Evolutionary conservation across 2,329 filamentous ascomycete genomes (phyloP).

Genomic region (Rosellinia necatrix): DNA sequence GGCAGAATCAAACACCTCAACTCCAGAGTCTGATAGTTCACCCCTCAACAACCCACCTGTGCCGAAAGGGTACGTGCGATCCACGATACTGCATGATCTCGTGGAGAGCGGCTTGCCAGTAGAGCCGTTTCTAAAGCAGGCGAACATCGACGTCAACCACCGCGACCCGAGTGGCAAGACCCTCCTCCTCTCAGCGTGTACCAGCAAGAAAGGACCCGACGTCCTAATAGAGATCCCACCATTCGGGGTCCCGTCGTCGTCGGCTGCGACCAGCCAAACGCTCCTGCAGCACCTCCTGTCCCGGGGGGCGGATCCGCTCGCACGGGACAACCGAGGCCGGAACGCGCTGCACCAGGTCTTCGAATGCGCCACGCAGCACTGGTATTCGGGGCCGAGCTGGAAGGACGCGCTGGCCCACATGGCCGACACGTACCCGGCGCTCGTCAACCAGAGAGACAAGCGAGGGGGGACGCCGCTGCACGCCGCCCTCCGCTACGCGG

Average conservation of each 20-base stretch:
- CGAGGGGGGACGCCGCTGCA: conserved; percentile 4
- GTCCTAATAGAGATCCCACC: background rate
- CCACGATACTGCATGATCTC: conserved; percentile 8
- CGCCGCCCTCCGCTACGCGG: background rate
- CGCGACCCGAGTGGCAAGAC: conserved; percentile 3
- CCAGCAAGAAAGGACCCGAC: background rate
- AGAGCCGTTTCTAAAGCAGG: conserved; percentile 1
- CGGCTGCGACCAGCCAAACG: background rate
- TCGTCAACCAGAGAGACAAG: conserved; percentile 11
- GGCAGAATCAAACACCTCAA: background rate
- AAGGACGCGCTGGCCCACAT: conserved; percentile 2
- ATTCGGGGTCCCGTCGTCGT: background rate
- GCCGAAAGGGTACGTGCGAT: conserved; percentile 1
- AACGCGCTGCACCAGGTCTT: conserved; percentile 12
- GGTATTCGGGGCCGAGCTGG: background rate
- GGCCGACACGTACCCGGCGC: background rate
- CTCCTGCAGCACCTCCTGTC: conserved; percentile 9
- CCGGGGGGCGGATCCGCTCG: conserved; percentile 2
- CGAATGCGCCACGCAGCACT: background rate
- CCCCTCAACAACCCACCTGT: background rate
- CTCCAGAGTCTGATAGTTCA: background rate
- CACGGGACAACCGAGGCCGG: conserved; percentile 1
- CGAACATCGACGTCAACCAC: background rate
- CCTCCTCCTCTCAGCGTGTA: conserved; percentile 10
- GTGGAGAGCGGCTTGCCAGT: background rate